Evolutionary conservation across 257 asterid genomes (phyloP), one percentile per base, ranked within the genome.

Genomic region (Salvia splendens): DNA sequence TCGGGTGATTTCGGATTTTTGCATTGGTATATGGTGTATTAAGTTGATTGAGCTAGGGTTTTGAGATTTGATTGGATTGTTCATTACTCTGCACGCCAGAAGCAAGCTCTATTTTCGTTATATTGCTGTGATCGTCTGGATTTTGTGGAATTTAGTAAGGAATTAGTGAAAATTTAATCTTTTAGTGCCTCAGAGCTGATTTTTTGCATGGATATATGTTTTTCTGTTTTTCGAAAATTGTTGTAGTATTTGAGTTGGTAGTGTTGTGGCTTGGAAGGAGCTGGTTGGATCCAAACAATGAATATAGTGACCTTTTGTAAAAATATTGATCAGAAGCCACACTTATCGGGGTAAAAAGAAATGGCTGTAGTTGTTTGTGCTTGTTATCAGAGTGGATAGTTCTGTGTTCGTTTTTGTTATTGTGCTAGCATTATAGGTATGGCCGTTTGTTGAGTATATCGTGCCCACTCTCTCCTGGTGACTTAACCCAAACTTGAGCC

Each of bases 41-140:
- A 3, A 11, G 36, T 62, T 33, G 68, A 66, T 42, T 56, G 56
- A 61, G 12, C 65, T 79, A 72, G 81, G 77, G 79, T 69, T 75
- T 67, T 38, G 9, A 12, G 53, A 15, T 32, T 12, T 40, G 61
- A 32, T 30, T 62, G 17, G 70, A 12, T 42, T 41, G 57, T 1
- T 47, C 3, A 17, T 20, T 48, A 43, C 40, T 35, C 28, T 38
- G 8, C 24, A 15, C 12, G 17, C 32, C 15, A 40, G 42, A 24
- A 51, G 17, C 59, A 6, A 28, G 12, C 35, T 63, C 6, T 38
- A 50, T 3, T 35, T 41, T 42, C 14, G 62, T 40, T 73, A 7
- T 42, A 14, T 48, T 30, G 75, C 42, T 12, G 49, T 36, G 49
- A 15, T 36, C 12, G 15, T 63, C 16, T 61, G 17, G 55, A 15